These are phyloP conservation scores for Royoungia palumana DNA, from an alignment of 768 basidiomycete genomes.

Conservation along the genomic window DNA sequence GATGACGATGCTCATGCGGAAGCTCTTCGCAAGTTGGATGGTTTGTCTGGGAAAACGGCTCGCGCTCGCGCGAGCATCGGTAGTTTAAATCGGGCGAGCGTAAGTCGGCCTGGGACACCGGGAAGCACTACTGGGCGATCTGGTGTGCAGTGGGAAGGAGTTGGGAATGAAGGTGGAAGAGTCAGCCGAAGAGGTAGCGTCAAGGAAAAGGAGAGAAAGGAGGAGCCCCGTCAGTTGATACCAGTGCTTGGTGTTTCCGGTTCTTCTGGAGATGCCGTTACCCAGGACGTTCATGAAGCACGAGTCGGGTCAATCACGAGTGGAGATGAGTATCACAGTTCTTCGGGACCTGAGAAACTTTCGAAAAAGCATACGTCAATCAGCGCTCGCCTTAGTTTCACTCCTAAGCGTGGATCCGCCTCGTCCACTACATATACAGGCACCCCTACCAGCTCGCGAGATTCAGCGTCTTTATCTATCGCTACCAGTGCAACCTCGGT, in stretches of 20 bases:
- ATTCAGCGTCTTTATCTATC: slow-evolving; percentile 79
- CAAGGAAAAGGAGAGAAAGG: slow-evolving; percentile 47
- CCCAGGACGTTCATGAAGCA: slow-evolving; percentile 41
- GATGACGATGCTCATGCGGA: slow-evolving; percentile 89
- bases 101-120: slow-evolving; percentile 75
- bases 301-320: slow-evolving; percentile 44
- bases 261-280: slow-evolving; percentile 31
- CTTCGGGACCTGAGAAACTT: slow-evolving; percentile 55
- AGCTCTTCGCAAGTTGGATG: slow-evolving; percentile 90
- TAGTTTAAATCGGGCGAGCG: slow-evolving; percentile 63
- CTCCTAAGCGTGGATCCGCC: slow-evolving; percentile 84
- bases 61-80: slow-evolving; percentile 75
- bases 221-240: slow-evolving; percentile 25
- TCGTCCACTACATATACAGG: slow-evolving; percentile 85
- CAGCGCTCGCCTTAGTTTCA: slow-evolving; percentile 67
- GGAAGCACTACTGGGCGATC: slow-evolving; percentile 48
- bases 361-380: slow-evolving; percentile 59
- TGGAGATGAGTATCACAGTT: slow-evolving; percentile 55
- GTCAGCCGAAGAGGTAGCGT: slow-evolving; percentile 36
- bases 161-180: slow-evolving; percentile 39
- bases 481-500: slow-evolving; percentile 76
- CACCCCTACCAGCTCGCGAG: slow-evolving; percentile 80
- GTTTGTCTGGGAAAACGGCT: slow-evolving; percentile 71
- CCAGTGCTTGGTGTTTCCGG: slow-evolving; percentile 35
- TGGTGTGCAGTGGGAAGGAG: slow-evolving; percentile 73